Evolutionary conservation across 345 rosid genomes (phyloP).

Genomic region (Hypericum perforatum): DNA sequence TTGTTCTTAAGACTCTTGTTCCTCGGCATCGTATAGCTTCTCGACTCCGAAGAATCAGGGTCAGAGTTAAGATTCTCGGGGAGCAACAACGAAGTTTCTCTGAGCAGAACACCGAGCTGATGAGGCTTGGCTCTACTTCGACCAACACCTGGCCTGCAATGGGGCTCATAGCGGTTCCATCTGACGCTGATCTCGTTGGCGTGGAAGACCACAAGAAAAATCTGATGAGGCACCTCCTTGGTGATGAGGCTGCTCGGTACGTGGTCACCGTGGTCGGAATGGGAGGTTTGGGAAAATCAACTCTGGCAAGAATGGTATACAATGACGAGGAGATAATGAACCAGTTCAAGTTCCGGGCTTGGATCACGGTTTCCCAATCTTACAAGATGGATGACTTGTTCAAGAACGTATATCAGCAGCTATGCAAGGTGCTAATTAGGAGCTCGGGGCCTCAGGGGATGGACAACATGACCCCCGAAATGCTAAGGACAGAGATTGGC

Average conservation of each 20-base stretch:
- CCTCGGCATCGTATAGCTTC: too few species aligned
- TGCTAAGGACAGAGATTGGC: neutral
- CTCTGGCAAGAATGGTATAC: neutral
- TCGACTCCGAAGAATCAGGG: too few species aligned
- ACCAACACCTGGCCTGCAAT: too few species aligned
- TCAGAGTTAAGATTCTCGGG: too few species aligned
- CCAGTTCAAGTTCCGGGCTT: neutral
- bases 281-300: constrained; percentile 2
- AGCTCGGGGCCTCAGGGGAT: neutral
- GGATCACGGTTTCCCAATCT: neutral
- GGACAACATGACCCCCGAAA: neutral
- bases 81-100: too few species aligned
- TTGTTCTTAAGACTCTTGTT: too few species aligned
- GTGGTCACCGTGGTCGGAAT: constrained; percentile 6
- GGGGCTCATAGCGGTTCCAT: too few species aligned
- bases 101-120: too few species aligned
- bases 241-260: neutral
- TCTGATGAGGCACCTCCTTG: neutral
- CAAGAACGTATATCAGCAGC: neutral
- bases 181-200: constrained; percentile 4
- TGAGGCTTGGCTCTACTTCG: too few species aligned
- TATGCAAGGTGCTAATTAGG: neutral
- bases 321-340: neutral
- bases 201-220: constrained; percentile 1
- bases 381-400: neutral